Percentiles rank a stretch among this genome's conserved stretches.
phyloP scores from a whole-genome alignment of 257 asterid genomes.

The Leptodermis oblonga region DNA sequence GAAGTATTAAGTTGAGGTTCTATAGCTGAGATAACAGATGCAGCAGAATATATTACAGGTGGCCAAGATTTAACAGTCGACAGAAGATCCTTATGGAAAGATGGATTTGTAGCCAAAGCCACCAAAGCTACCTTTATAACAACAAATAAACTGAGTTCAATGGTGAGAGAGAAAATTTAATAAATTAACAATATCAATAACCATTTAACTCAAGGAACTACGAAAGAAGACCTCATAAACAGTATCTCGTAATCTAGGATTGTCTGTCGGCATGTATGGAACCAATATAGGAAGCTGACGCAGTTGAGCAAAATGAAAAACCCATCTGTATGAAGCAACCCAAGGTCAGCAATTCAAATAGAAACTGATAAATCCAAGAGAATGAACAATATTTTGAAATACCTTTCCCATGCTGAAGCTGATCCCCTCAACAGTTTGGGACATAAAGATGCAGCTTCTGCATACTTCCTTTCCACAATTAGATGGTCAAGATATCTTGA shows the following conservation, averaged over 20 bases:
- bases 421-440: slow-evolving; percentile 92
- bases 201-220: slow-evolving; percentile 5
- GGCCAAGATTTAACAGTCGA: slow-evolving; percentile 91
- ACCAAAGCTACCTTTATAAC: slow-evolving; percentile 79
- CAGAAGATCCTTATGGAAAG: slow-evolving; percentile 88
- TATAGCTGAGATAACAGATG: slow-evolving; percentile 84
- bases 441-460: slow-evolving; percentile 93
- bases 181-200: not conserved
- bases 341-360: slow-evolving; percentile 17
- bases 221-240: slow-evolving; percentile 80
- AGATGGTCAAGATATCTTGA: slow-evolving; percentile 92
- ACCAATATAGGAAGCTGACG: slow-evolving; percentile 96
- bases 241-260: slow-evolving; percentile 92
- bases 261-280: slow-evolving; percentile 94
- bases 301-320: slow-evolving; percentile 96
- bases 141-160: slow-evolving; percentile 19
- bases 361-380: slow-evolving; percentile 10
- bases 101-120: slow-evolving; percentile 84
- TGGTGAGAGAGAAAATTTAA: not conserved
- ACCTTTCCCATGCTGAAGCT: slow-evolving; percentile 99
- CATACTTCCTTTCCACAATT: slow-evolving; percentile 90
- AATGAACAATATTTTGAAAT: slow-evolving; percentile 12
- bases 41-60: slow-evolving; percentile 67
- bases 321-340: slow-evolving; percentile 63
- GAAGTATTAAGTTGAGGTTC: slow-evolving; percentile 91